Percentiles rank a stretch among this genome's conserved stretches.
Conservation (phyloP, 371 early-diverging fungal species). For the Chytridium lagenaria region DNA sequence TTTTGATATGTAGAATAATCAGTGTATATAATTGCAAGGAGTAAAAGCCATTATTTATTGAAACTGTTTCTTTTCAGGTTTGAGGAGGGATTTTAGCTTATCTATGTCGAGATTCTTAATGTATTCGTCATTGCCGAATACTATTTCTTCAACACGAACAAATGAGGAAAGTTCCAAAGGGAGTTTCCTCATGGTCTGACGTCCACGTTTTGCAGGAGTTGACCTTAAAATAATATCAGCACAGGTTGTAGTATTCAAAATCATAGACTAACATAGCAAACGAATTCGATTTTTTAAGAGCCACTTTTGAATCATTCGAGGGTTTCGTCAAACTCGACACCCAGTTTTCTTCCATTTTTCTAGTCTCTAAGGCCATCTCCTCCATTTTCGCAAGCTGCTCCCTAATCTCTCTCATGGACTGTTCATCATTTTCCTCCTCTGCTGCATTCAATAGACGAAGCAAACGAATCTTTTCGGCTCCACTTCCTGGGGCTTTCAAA, state of each 20-base stretch:
- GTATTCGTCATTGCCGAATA: not conserved
- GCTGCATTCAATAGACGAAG: conserved; percentile 26
- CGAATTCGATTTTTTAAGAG: too few relatives aligned
- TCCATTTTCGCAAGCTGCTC: conserved; percentile 21
- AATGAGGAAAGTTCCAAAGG: not conserved
- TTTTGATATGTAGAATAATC: not conserved
- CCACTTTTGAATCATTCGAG: too few relatives aligned
- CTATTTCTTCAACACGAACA: conserved; percentile 11
- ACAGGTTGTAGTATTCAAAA: too few relatives aligned
- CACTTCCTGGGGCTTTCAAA: conserved; percentile 17
- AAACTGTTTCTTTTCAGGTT: too few relatives aligned
- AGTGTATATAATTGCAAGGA: too few relatives aligned
- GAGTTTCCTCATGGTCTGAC: too few relatives aligned
- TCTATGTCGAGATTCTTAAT: not conserved
- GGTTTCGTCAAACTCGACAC: conserved; percentile 15
- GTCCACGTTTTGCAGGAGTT: too few relatives aligned
- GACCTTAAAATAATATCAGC: too few relatives aligned
- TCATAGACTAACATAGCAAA: too few relatives aligned
- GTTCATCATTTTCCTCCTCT: conserved; percentile 4
- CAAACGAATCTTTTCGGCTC: conserved; percentile 24
- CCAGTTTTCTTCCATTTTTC: not conserved
- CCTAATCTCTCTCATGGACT: not conserved
- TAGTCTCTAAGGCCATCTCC: conserved; percentile 26
- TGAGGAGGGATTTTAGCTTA: not conserved
- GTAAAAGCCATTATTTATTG: too few relatives aligned